phyloP scores from a whole-genome alignment of 345 rosid genomes.

The Eucalyptus tenuipes region DNA sequence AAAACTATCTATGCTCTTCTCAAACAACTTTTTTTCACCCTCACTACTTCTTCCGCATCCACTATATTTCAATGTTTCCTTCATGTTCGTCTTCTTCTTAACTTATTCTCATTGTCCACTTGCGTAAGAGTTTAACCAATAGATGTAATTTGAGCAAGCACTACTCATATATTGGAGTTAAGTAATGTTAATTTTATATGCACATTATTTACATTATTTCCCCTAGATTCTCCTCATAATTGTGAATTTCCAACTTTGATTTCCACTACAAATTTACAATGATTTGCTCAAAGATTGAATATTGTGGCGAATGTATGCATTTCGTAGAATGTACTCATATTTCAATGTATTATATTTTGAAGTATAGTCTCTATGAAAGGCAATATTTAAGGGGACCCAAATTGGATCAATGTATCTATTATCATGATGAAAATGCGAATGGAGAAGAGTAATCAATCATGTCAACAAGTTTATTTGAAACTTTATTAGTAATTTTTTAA shows the following conservation, averaged over 20 bases:
- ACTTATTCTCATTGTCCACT: neutral
- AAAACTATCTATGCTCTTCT: neutral
- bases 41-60: neutral
- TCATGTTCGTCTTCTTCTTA: neutral
- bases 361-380: neutral
- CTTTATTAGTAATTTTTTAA: too few species aligned
- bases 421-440: neutral
- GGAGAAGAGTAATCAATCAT: neutral
- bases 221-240: too few species aligned
- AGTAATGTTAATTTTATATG: too few species aligned
- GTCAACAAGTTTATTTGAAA: neutral
- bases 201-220: too few species aligned
- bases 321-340: neutral
- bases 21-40: neutral
- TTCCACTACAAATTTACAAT: too few species aligned
- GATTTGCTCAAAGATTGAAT: too few species aligned
- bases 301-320: neutral
- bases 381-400: neutral
- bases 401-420: neutral
- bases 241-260: too few species aligned
- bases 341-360: neutral
- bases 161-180: too few species aligned
- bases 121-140: neutral
- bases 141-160: too few species aligned
- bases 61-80: neutral